Conservation (phyloP, 331 rosid genomes). For the Arachis monticola region DNA sequence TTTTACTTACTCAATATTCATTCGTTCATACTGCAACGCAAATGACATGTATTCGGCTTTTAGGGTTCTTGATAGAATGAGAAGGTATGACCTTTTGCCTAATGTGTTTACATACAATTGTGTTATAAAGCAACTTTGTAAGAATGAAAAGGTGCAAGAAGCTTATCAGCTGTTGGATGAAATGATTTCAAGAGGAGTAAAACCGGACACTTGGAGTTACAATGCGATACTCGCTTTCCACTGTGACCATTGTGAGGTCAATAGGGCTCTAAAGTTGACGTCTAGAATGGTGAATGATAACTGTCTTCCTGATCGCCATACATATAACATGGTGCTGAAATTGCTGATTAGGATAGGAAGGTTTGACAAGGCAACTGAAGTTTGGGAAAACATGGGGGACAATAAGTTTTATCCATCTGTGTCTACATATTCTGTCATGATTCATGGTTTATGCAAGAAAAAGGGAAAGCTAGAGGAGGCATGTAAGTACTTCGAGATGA, state of each 20-base stretch:
- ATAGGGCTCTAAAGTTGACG: conserved; percentile 66
- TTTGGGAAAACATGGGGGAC: conserved; percentile 71
- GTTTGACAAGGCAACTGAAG: conserved; percentile 72
- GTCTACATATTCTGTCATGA: conserved; percentile 82
- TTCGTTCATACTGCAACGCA: conserved; percentile 65
- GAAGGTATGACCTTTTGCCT: conserved; percentile 59
- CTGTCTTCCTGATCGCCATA: conserved; percentile 71
- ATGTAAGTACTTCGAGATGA: conserved; percentile 76
- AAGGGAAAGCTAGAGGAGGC: conserved; percentile 86
- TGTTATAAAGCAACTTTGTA: conserved; percentile 77
- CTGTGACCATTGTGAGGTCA: conserved; percentile 82
- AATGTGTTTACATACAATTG: conserved; percentile 79
- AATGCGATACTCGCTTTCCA: conserved; percentile 85
- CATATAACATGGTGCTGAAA: conserved; percentile 82
- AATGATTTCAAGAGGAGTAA: conserved; percentile 68
- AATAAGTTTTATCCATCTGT: conserved; percentile 76
- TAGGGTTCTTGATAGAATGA: conserved; percentile 74
- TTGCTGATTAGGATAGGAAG: conserved; percentile 78
- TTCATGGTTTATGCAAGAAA: conserved; percentile 79
- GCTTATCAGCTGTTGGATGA: conserved; percentile 87
- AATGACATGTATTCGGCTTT: conserved; percentile 72
- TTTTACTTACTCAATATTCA: conserved; percentile 71
- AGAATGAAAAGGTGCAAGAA: conserved; percentile 75
- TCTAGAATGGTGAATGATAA: conserved; percentile 68
- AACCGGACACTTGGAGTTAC: conserved; percentile 83